These are phyloP conservation scores for Cyberlindnera mrakii DNA, from an alignment of 805 yeast genomes.

Conservation along the genomic window DNA sequence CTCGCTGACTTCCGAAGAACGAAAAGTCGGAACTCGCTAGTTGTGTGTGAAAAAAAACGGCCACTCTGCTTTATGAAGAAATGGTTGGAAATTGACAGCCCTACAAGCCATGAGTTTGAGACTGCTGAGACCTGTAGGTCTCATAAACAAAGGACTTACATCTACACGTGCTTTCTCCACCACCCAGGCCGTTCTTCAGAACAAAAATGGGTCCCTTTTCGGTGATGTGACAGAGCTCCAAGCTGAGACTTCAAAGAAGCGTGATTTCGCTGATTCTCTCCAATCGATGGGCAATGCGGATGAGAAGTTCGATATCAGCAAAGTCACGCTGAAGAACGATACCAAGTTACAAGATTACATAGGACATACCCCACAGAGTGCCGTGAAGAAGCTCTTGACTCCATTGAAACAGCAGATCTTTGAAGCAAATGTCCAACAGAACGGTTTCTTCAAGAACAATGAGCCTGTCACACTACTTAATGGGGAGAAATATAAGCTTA, in stretches of 20 bases:
- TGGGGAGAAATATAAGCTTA: constrained; percentile 48
- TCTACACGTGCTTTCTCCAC: background rate
- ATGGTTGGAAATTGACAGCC: no score
- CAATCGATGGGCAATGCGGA: constrained; percentile 19
- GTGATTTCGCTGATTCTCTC: constrained; percentile 21
- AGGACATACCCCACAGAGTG: constrained; percentile 44
- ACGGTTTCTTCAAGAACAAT: constrained; percentile 63
- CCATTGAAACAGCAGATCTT: constrained; percentile 70
- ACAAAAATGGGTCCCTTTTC: constrained; percentile 12
- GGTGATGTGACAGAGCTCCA: constrained; percentile 21
- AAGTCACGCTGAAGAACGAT: constrained; percentile 30
- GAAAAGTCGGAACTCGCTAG: no score
- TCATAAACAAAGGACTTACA: background rate
- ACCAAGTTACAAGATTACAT: constrained; percentile 40
- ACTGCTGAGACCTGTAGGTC: background rate
- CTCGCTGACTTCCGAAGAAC: background rate
- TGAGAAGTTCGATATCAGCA: constrained; percentile 16
- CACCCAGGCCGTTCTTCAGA: background rate
- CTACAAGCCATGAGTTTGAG: no score
- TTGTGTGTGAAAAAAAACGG: no score
- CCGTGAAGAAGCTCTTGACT: constrained; percentile 51
- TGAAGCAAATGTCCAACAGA: constrained; percentile 47
- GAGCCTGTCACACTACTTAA: constrained; percentile 37
- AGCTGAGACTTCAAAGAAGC: constrained; percentile 10
- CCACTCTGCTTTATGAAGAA: no score